Conservation (phyloP, 164 flowering plant genomes). For the Aristolochia contorta region DNA sequence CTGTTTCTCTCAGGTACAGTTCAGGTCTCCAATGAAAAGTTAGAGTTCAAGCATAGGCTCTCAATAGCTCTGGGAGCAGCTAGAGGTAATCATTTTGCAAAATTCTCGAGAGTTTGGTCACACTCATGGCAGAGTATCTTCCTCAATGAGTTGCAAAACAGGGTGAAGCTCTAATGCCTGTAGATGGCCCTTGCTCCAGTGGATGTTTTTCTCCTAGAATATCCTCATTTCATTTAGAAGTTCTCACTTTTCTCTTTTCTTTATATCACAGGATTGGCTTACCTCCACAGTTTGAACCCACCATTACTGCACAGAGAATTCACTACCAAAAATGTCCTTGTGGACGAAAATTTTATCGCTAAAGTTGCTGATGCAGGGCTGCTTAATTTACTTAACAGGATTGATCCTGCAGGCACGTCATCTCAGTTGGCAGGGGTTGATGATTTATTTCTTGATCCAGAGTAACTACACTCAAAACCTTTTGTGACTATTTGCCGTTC, state of each 20-base stretch:
- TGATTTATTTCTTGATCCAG: conserved; percentile 76
- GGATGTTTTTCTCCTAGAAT: neutral
- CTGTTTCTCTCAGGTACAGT: conserved; percentile 33
- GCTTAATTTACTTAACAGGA: conserved; percentile 52
- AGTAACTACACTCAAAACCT: conserved; percentile 35
- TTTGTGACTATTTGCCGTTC: neutral
- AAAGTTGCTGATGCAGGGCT: conserved; percentile 96
- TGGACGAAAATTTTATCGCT: conserved; percentile 77
- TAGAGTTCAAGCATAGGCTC: conserved; percentile 82
- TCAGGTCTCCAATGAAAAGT: conserved; percentile 48
- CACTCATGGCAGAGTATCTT: conserved; percentile 54
- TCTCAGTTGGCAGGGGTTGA: conserved; percentile 38
- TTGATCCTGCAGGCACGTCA: conserved; percentile 66
- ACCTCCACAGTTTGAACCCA: conserved; percentile 74
- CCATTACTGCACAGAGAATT: conserved; percentile 78
- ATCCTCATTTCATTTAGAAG: neutral
- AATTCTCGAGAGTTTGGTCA: conserved; percentile 75
- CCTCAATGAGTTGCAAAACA: conserved; percentile 10
- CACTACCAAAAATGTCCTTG: conserved; percentile 84
- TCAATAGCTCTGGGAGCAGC: conserved; percentile 86
- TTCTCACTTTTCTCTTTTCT: conserved; percentile 6
- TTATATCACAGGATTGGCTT: conserved; percentile 55
- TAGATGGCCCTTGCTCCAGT: neutral
- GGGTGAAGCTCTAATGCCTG: neutral
- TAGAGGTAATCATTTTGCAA: conserved; percentile 91